These are phyloP conservation scores for Talaromyces sp. DNA, from an alignment of 2,329 filamentous ascomycete species.

Conservation along the genomic window DNA sequence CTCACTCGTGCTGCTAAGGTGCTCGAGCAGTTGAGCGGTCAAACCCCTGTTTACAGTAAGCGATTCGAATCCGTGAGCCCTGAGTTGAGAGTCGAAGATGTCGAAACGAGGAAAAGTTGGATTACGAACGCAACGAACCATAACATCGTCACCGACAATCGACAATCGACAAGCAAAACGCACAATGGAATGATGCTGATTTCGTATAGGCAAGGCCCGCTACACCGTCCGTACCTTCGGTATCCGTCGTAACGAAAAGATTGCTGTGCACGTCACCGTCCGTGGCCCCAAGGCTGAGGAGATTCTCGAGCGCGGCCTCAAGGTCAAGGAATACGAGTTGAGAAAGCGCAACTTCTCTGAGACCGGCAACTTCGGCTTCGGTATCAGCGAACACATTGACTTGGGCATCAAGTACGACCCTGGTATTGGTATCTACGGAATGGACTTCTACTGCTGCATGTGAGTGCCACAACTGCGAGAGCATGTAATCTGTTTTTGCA, in stretches of 20 bases:
- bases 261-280: slow-evolving; percentile 98
- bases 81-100: neutral
- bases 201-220: slow-evolving; percentile 82
- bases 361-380: slow-evolving; percentile 99
- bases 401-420: slow-evolving; percentile 99
- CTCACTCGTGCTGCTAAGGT: slow-evolving; percentile 99
- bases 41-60: slow-evolving; percentile 98
- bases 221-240: slow-evolving; percentile 99
- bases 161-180: neutral
- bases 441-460: slow-evolving; percentile 99
- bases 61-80: slow-evolving; percentile 34
- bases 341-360: slow-evolving; percentile 99
- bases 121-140: neutral
- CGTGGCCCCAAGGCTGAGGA: slow-evolving; percentile 99
- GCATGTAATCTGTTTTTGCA: neutral
- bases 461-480: slow-evolving; percentile 42
- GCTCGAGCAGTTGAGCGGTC: slow-evolving; percentile 98
- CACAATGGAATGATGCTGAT: slow-evolving; percentile 20
- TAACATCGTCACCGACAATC: neutral
- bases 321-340: slow-evolving; percentile 99
- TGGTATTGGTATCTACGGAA: slow-evolving; percentile 97
- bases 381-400: slow-evolving; percentile 99
- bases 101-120: neutral
- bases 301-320: slow-evolving; percentile 99
- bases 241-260: slow-evolving; percentile 99